Conservation (phyloP, 192 early-diverging fungal species). For the Martensiomyces pterosporus region DNA sequence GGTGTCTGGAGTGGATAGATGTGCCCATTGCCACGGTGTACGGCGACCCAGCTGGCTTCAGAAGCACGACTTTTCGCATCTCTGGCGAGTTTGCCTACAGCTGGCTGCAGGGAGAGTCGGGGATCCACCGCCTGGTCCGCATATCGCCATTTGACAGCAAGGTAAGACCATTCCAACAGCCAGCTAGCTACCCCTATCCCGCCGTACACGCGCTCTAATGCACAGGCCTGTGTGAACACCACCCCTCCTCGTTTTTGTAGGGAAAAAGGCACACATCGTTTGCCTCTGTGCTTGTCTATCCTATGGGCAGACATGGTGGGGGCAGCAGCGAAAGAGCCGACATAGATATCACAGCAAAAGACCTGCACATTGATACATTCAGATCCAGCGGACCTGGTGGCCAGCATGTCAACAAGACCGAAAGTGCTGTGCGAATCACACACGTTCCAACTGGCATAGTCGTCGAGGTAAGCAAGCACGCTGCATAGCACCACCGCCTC, state of each 20-base stretch:
- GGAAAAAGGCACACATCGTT: conserved; percentile 61
- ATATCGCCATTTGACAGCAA: conserved; percentile 65
- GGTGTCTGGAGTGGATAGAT: conserved; percentile 56
- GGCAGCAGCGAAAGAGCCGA: conserved; percentile 6
- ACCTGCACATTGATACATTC: conserved; percentile 57
- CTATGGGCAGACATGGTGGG: too few relatives aligned
- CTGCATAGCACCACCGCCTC: not conserved
- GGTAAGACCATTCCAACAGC: too few relatives aligned
- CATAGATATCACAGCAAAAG: conserved; percentile 41
- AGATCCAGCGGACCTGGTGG: conserved; percentile 50
- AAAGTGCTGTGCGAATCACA: conserved; percentile 79
- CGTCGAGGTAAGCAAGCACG: conserved; percentile 29
- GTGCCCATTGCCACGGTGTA: conserved; percentile 35
- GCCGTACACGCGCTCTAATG: too few relatives aligned
- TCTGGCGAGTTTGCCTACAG: conserved; percentile 61
- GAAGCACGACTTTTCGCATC: conserved; percentile 4
- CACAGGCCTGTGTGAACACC: too few relatives aligned
- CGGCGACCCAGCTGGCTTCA: conserved; percentile 2
- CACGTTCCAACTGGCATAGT: conserved; percentile 81
- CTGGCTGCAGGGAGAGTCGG: conserved; percentile 62
- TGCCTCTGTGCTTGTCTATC: conserved; percentile 27
- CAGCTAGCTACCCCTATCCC: too few relatives aligned
- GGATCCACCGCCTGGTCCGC: conserved; percentile 65
- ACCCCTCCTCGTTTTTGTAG: conserved; percentile 56
- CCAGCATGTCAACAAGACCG: conserved; percentile 87